Percentiles rank a stretch among this genome's conserved stretches.
phyloP scores from a whole-genome alignment of 164 flowering plant species.

The Protea cynaroides region DNA sequence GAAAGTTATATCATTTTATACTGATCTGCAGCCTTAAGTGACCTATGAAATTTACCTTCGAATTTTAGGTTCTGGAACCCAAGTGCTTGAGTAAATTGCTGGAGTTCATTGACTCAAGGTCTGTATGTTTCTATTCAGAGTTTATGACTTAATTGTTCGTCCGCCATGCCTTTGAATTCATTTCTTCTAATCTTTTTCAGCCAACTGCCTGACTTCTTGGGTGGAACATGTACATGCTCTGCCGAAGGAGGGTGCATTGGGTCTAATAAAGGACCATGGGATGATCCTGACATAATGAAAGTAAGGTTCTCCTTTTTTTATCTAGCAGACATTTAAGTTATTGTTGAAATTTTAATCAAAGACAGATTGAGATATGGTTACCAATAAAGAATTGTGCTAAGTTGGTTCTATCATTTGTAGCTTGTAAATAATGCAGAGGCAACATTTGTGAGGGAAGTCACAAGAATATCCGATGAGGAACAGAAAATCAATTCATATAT shows the following conservation, averaged over 20 bases:
- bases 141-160: not conserved
- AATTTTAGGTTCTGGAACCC: conserved; percentile 67
- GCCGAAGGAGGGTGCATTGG: conserved; percentile 83
- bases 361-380: not conserved
- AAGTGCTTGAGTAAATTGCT: conserved; percentile 59
- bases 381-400: conserved; percentile 1
- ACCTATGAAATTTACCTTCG: conserved; percentile 2
- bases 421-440: conserved; percentile 57
- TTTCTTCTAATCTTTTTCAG: conserved; percentile 33
- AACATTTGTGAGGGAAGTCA: conserved; percentile 47
- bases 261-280: conserved; percentile 93
- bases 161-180: not conserved
- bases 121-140: conserved; percentile 2
- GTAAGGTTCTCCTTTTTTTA: conserved; percentile 18
- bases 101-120: conserved; percentile 82
- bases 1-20: not conserved
- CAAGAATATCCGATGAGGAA: conserved; percentile 35
- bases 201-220: conserved; percentile 93
- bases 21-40: conserved; percentile 6
- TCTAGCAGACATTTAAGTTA: no score
- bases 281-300: conserved; percentile 83
- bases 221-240: conserved; percentile 83
- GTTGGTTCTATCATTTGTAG: conserved; percentile 31
- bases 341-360: not conserved
- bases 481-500: conserved; percentile 33